These are phyloP conservation scores for Ceratocystiopsis sp. DNA, from an alignment of 2,329 filamentous ascomycete species.

Conservation along the genomic window DNA sequence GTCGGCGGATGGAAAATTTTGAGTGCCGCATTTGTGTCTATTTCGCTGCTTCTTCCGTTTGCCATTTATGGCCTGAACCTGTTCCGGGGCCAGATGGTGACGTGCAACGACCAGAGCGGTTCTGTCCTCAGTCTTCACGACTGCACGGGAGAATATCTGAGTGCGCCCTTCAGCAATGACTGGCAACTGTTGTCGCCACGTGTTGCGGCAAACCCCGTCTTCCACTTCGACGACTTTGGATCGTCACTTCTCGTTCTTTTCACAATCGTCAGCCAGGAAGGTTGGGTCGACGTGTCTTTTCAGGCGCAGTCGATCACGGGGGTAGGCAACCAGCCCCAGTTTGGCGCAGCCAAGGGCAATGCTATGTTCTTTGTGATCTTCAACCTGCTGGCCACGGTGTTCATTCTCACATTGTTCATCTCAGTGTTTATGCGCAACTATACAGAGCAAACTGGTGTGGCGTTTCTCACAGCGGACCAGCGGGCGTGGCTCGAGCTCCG, in stretches of 20 bases:
- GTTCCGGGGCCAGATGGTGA: constrained; percentile 65
- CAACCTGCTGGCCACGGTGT: constrained; percentile 90
- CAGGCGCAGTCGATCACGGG: constrained; percentile 68
- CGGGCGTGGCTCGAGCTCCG: constrained; percentile 91
- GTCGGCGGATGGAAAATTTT: constrained; percentile 88
- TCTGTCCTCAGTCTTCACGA: constrained; percentile 43
- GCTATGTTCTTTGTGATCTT: constrained; percentile 90
- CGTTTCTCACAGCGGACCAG: constrained; percentile 88
- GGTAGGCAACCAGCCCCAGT: constrained; percentile 51
- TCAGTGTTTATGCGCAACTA: constrained; percentile 99
- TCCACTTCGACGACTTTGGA: constrained; percentile 90
- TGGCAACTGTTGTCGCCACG: constrained; percentile 79
- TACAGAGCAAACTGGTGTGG: constrained; percentile 94
- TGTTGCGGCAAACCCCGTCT: constrained; percentile 65
- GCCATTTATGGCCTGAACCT: constrained; percentile 91
- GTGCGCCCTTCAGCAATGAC: constrained; percentile 49
- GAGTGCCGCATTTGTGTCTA: constrained; percentile 79
- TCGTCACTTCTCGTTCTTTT: constrained; percentile 89
- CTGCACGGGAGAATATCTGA: constrained; percentile 73
- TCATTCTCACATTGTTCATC: constrained; percentile 91
- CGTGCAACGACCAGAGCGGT: constrained; percentile 58
- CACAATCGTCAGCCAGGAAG: constrained; percentile 96
- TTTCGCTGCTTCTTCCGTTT: constrained; percentile 89
- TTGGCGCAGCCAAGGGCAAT: constrained; percentile 60
- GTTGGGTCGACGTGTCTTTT: constrained; percentile 90